Evolutionary conservation across 305 asterid genomes (phyloP).

Genomic region (Plantago coronopus): DNA sequence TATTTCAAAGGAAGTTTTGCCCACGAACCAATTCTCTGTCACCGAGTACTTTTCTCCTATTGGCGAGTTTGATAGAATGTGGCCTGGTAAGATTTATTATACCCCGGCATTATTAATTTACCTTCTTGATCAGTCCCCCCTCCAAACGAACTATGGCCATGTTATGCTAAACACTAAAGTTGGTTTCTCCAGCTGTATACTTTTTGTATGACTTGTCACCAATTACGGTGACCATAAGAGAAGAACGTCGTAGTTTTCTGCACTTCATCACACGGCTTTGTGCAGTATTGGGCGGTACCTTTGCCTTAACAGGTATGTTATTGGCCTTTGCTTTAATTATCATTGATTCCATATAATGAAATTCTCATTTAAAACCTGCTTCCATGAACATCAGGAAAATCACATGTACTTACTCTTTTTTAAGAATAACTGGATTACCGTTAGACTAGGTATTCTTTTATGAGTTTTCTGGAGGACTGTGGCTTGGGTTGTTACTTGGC

Average conservation of each 20-base stretch:
- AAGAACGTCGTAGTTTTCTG: slow-evolving; percentile 97
- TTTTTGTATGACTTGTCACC: slow-evolving; percentile 96
- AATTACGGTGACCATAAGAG: slow-evolving; percentile 90
- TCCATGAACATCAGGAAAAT: too few relatives aligned
- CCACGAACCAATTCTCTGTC: slow-evolving; percentile 97
- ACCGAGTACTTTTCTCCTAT: slow-evolving; percentile 91
- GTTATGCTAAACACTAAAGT: slow-evolving; percentile 4
- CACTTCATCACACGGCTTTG: slow-evolving; percentile 96
- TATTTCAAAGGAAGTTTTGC: slow-evolving; percentile 73
- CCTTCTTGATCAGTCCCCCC: background rate
- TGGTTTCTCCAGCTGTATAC: slow-evolving; percentile 72
- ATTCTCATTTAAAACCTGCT: too few relatives aligned
- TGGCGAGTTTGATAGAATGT: slow-evolving; percentile 57
- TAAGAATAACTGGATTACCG: too few relatives aligned
- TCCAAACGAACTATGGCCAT: slow-evolving; percentile 7
- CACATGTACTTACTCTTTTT: too few relatives aligned
- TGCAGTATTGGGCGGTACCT: slow-evolving; percentile 99
- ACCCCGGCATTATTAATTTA: slow-evolving; percentile 12
- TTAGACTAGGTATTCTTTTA: too few relatives aligned
- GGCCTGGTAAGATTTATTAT: slow-evolving; percentile 75
- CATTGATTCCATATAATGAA: slow-evolving; percentile 10
- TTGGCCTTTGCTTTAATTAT: slow-evolving; percentile 15
- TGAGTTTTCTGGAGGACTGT: too few relatives aligned
- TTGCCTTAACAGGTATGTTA: slow-evolving; percentile 87
- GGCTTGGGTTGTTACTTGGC: too few relatives aligned